These are phyloP conservation scores for Wickerhamomyces sp. DNA, from an alignment of 1,139 yeast genomes.

Conservation along the genomic window DNA sequence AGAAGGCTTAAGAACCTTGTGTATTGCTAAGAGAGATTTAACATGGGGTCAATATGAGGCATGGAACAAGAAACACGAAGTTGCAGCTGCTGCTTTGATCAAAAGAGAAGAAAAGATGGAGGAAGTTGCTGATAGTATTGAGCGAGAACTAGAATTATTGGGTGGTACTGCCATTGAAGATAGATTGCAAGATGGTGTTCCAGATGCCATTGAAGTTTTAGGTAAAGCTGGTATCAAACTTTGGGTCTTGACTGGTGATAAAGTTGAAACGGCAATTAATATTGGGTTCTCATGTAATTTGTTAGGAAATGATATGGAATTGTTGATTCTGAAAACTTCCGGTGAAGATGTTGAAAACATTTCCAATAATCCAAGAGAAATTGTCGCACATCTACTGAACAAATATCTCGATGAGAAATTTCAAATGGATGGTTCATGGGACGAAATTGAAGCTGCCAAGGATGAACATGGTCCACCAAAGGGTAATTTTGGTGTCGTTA, in stretches of 20 bases:
- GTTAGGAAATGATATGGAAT: slow-evolving; percentile 80
- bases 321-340: slow-evolving; percentile 57
- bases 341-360: slow-evolving; percentile 38
- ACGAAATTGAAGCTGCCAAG: slow-evolving; percentile 56
- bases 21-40: slow-evolving; percentile 81
- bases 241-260: slow-evolving; percentile 98
- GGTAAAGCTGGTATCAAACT: slow-evolving; percentile 90
- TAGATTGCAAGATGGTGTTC: slow-evolving; percentile 92
- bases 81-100: slow-evolving; percentile 71
- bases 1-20: slow-evolving; percentile 92
- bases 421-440: slow-evolving; percentile 54
- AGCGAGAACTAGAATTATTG: slow-evolving; percentile 60
- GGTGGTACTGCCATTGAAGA: slow-evolving; percentile 99
- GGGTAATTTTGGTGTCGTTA: slow-evolving; percentile 73
- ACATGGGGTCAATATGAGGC: slow-evolving; percentile 52
- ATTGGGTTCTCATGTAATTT: slow-evolving; percentile 95
- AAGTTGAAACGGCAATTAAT: slow-evolving; percentile 95
- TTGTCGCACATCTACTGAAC: slow-evolving; percentile 53
- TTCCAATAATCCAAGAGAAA: slow-evolving; percentile 32
- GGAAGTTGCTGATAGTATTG: slow-evolving; percentile 74
- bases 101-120: slow-evolving; percentile 79
- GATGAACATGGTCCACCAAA: slow-evolving; percentile 74
- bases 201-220: slow-evolving; percentile 80
- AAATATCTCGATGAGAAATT: slow-evolving; percentile 61
- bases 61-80: slow-evolving; percentile 69